phyloP scores from a whole-genome alignment of 169 alveolate species.

The Eimeria maxima region DNA sequence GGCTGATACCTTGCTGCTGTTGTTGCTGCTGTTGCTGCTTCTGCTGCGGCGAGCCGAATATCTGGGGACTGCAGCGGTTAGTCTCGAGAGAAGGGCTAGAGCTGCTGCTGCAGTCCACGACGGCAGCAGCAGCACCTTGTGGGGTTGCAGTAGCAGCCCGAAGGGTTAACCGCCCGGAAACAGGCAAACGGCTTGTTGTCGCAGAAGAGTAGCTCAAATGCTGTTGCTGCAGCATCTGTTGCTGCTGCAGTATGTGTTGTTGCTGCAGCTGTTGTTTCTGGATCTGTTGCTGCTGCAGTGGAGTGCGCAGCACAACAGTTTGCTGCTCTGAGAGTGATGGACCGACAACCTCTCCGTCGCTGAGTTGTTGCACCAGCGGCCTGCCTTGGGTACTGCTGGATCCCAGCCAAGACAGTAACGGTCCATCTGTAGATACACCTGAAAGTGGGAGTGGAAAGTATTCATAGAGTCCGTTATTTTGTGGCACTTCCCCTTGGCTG shows the following conservation, averaged over 20 bases:
- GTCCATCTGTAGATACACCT: conserved; percentile 8
- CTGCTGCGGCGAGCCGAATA: neutral
- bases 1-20: neutral
- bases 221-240: neutral
- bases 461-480: neutral
- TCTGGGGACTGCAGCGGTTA: neutral
- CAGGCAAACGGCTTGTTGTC: neutral
- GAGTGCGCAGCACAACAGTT: neutral
- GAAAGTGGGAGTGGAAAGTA: neutral
- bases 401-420: neutral
- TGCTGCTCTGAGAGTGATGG: neutral
- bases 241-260: neutral
- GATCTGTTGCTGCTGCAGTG: conserved; percentile 17
- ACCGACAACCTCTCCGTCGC: neutral
- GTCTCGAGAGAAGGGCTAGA: neutral
- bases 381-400: neutral
- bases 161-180: neutral
- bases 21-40: conserved; percentile 42
- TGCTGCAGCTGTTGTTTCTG: neutral
- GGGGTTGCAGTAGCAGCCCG: conserved; percentile 5
- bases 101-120: neutral
- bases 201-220: neutral
- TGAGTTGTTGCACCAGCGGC: conserved; percentile 51
- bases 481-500: neutral
- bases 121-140: neutral